phyloP scores from a whole-genome alignment of 73 alveolate species.

The Tetrahymena malaccensis region DNA sequence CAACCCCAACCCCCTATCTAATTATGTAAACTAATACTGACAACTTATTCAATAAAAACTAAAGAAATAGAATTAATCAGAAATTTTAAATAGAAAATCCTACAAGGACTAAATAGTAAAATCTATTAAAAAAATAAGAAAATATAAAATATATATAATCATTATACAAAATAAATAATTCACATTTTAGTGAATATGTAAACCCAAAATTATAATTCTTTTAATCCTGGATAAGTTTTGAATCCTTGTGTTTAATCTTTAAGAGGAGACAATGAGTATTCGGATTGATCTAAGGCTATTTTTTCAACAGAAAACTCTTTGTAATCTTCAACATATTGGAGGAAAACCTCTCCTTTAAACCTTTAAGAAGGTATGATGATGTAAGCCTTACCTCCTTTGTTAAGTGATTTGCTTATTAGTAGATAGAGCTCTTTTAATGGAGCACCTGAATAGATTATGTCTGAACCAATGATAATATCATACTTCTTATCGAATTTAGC shows the following conservation, averaged over 20 bases:
- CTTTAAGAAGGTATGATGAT: conserved; percentile 52
- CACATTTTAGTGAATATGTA: neutral
- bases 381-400: conserved; percentile 35
- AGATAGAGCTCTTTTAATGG: conserved; percentile 29
- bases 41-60: neutral
- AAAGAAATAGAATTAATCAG: neutral
- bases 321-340: conserved; percentile 32
- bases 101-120: neutral
- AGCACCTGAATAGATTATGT: conserved; percentile 48
- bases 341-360: conserved; percentile 43
- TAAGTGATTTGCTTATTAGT: conserved; percentile 38
- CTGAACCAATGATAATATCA: conserved; percentile 53
- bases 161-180: neutral
- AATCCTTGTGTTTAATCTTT: conserved; percentile 11
- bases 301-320: conserved; percentile 33
- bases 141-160: neutral
- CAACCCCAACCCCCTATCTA: neutral
- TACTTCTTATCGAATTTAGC: conserved; percentile 29
- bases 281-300: conserved; percentile 16
- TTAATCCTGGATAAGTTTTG: neutral
- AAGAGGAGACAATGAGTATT: conserved; percentile 25
- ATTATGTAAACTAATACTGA: neutral
- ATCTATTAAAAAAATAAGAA: neutral
- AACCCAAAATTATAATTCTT: neutral
- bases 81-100: neutral